Conservation (phyloP, 2,329 filamentous ascomycete genomes). For the Fusarium ambrosium region DNA sequence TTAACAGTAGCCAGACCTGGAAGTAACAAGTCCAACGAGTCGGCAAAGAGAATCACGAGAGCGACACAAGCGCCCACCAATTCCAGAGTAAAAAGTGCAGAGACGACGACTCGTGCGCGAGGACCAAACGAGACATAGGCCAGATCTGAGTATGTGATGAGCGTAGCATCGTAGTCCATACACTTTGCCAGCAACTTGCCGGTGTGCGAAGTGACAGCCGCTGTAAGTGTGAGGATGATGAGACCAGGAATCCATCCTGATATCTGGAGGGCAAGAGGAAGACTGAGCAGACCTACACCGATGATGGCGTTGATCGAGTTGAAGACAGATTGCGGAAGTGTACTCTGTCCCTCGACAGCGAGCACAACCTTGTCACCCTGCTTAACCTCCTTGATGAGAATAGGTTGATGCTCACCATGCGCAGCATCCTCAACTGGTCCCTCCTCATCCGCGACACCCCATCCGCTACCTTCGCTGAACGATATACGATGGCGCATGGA, state of each 20-base stretch:
- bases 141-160: constrained; percentile 95
- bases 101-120: constrained; percentile 83
- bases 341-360: constrained; percentile 92
- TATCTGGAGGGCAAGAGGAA: constrained; percentile 89
- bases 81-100: constrained; percentile 89
- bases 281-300: constrained; percentile 87
- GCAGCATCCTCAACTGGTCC: constrained; percentile 50
- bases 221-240: constrained; percentile 79
- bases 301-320: constrained; percentile 96
- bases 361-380: constrained; percentile 89
- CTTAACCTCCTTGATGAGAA: constrained; percentile 90
- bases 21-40: constrained; percentile 85
- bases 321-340: constrained; percentile 93
- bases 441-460: constrained; percentile 54
- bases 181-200: constrained; percentile 88
- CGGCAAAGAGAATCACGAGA: constrained; percentile 91
- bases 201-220: constrained; percentile 85
- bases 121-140: constrained; percentile 92
- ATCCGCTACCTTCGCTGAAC: constrained; percentile 57
- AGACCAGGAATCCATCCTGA: constrained; percentile 91
- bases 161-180: constrained; percentile 84
- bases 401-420: constrained; percentile 75
- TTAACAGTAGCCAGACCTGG: constrained; percentile 74
- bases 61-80: constrained; percentile 91
- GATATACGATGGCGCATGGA: constrained; percentile 58